Evolutionary conservation across 2,329 filamentous ascomycete genomes (phyloP), one percentile per base, ranked within the genome.

Genomic region (Sarocladium kiliense): DNA sequence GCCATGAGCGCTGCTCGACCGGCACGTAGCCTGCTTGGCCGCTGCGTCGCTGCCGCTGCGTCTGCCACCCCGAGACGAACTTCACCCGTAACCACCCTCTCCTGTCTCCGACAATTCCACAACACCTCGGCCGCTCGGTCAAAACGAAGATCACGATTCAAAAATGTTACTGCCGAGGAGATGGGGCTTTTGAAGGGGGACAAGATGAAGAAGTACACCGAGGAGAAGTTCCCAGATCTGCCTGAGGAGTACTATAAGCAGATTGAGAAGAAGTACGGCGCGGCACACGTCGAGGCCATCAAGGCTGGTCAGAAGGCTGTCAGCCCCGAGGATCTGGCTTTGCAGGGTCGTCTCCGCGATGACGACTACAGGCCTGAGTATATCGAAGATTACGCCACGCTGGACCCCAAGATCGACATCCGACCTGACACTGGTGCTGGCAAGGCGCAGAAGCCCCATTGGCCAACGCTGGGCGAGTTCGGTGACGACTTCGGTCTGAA

Each of bases 271-370:
- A 81, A 81, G 63, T 97, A 96, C 76, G 89, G 90, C 0, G 79
- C 86, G 16, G 84, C 87, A 68, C 93, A 97, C 74, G 78, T 95
- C 62, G 84, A 83, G 55, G 90, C 91, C 56, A 84, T 97, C 67
- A 79, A 88, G 72, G 88, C 88, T 49, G 91, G 87, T 63, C 92
- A 97, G 72, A 75, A 80, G 58, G 84, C 88, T 61, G 85, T 97
- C 68, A 80, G 88, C 66, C 75, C 86, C 10, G 77, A 84, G 61
- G 90, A 97, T 70, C 68, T 97, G 66, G 78, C 86, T 41, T 77
- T 83, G 32, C 88, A 94, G 72, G 89, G 86, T 60, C 79, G 83
- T 42, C 71, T 89, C 62, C 85, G 91, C 58, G 79, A 76, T 55
- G 91, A 96, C 67, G 80, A 85, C 9, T 88, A 89, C 77, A 77